These are phyloP conservation scores for Ganoderma lucidum DNA, from an alignment of 1,284 basidiomycete species.

Conservation along the genomic window DNA sequence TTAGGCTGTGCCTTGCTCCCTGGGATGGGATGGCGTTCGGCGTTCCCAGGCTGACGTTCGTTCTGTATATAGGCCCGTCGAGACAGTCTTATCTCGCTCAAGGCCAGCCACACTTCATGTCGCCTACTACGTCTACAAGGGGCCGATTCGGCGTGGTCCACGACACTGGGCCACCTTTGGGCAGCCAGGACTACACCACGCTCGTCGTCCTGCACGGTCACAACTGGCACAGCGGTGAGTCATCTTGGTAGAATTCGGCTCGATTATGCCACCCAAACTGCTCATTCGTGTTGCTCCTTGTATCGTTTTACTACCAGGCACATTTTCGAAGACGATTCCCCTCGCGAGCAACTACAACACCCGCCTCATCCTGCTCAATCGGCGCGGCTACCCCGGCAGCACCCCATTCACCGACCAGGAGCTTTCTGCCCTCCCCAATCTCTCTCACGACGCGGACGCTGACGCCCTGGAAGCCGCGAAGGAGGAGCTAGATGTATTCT, in stretches of 20 bases:
- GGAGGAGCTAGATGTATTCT: slow-evolving; percentile 1
- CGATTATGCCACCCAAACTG: not conserved
- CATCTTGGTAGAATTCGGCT: not conserved
- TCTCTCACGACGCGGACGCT: not conserved
- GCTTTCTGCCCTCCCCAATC: not conserved
- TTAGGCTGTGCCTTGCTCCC: not conserved
- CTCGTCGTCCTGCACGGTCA: slow-evolving; percentile 27
- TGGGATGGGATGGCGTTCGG: not conserved
- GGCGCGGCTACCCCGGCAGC: slow-evolving; percentile 1
- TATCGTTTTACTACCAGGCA: not conserved
- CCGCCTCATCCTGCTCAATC: slow-evolving; percentile 5
- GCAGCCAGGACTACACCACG: slow-evolving; percentile 21
- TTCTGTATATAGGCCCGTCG: not conserved
- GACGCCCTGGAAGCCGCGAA: not conserved
- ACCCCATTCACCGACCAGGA: not conserved
- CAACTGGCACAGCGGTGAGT: slow-evolving; percentile 27
- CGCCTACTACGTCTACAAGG: not conserved
- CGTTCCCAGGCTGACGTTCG: not conserved
- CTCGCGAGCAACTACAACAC: slow-evolving; percentile 3
- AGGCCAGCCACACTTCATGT: not conserved
- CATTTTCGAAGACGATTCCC: not conserved
- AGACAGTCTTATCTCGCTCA: not conserved
- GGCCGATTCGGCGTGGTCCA: not conserved
- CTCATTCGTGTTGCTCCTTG: not conserved
- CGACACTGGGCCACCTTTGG: slow-evolving; percentile 20